Evolutionary conservation across 208 protist species (phyloP).

Genomic region (Trypanosoma mega): DNA sequence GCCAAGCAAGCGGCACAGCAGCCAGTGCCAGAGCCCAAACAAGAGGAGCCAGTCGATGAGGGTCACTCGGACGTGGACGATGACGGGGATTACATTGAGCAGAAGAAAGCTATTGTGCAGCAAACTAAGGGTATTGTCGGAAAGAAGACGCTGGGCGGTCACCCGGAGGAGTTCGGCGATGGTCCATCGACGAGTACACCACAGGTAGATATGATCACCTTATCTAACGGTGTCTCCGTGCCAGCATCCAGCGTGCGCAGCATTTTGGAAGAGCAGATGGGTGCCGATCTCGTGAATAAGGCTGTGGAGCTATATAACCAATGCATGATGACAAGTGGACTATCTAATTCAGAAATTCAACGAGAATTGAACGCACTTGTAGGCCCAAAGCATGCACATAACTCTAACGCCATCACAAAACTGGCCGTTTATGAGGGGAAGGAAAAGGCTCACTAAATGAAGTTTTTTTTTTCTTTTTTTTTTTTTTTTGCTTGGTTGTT

Average conservation of each 20-base stretch:
- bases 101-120: slow-evolving; percentile 80
- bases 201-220: slow-evolving; percentile 67
- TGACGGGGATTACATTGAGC: slow-evolving; percentile 73
- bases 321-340: slow-evolving; percentile 44
- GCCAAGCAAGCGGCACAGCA: slow-evolving; percentile 49
- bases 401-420: slow-evolving; percentile 85
- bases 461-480: slow-evolving; percentile 13
- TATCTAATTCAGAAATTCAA: slow-evolving; percentile 72
- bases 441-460: slow-evolving; percentile 50
- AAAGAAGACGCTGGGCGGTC: slow-evolving; percentile 65
- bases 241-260: slow-evolving; percentile 51
- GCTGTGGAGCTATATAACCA: slow-evolving; percentile 78
- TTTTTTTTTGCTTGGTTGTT: slow-evolving; percentile 8
- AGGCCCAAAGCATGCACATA: slow-evolving; percentile 54
- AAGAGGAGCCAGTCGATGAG: slow-evolving; percentile 10
- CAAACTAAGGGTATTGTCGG: slow-evolving; percentile 80
- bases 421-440: slow-evolving; percentile 81
- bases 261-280: slow-evolving; percentile 72
- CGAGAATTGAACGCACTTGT: slow-evolving; percentile 66
- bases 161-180: slow-evolving; percentile 88
- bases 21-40: slow-evolving; percentile 7
- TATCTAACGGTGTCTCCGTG: slow-evolving; percentile 57
- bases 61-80: slow-evolving; percentile 77
- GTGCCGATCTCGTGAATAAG: slow-evolving; percentile 51
- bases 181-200: slow-evolving; percentile 47